Conservation (phyloP, 495 filamentous ascomycete genomes). For the Aspergillus haitiensis region DNA sequence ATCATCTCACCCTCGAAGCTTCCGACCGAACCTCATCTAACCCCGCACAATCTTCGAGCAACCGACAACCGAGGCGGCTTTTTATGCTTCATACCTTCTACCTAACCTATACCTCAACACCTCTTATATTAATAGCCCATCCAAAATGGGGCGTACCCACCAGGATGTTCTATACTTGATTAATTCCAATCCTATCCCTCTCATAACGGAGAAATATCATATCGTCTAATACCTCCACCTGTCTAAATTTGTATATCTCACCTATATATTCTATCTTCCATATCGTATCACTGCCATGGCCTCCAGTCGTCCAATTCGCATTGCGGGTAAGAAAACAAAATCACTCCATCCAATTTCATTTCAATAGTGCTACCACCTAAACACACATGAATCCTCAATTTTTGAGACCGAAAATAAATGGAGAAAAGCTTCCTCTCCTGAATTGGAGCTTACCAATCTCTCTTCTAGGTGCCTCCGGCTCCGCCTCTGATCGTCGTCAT, state of each 20-base stretch:
- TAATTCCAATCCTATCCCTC: too few species aligned
- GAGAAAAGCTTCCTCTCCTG: too few species aligned
- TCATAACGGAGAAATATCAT: too few species aligned
- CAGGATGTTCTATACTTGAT: too few species aligned
- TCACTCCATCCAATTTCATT: not conserved
- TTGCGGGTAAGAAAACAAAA: constrained; percentile 22
- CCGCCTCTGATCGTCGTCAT: constrained; percentile 57
- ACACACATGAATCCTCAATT: too few species aligned
- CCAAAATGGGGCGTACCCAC: not conserved
- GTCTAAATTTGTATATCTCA: too few species aligned
- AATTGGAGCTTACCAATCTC: not conserved
- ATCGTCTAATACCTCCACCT: too few species aligned
- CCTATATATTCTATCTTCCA: not conserved
- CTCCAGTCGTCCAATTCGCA: constrained; percentile 23
- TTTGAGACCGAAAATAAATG: too few species aligned
- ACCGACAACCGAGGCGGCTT: constrained; percentile 20
- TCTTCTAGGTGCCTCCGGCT: constrained; percentile 47
- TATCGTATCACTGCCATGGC: constrained; percentile 18
- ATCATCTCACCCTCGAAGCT: too few species aligned
- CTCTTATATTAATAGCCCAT: not conserved
- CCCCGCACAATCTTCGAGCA: constrained; percentile 16
- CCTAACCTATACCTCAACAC: not conserved
- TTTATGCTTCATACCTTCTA: not conserved
- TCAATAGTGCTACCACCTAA: too few species aligned
- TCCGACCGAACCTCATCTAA: not conserved